Conservation (phyloP, 2,329 filamentous ascomycete genomes). For the Leptosphaerulina australis region DNA sequence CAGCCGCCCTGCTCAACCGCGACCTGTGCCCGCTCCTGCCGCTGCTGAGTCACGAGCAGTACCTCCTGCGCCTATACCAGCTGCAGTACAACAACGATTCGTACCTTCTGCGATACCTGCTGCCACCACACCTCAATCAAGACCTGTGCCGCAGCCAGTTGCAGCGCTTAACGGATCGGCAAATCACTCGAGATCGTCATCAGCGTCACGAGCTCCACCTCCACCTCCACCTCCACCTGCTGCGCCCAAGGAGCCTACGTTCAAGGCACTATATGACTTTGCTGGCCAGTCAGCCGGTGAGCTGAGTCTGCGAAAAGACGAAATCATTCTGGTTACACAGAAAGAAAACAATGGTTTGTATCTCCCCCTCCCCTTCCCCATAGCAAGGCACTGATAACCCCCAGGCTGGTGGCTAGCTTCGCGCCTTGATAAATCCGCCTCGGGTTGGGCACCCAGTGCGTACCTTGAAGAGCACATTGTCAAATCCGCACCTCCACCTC, state of each 20-base stretch:
- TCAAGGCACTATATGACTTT: slow-evolving; percentile 93
- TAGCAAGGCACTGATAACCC: slow-evolving; percentile 26
- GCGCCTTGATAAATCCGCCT: slow-evolving; percentile 68
- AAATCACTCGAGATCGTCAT: slow-evolving; percentile 49
- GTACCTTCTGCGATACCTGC: slow-evolving; percentile 34
- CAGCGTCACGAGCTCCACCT: slow-evolving; percentile 56
- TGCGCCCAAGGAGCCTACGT: slow-evolving; percentile 72
- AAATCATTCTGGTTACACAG: slow-evolving; percentile 86
- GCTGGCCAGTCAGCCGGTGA: slow-evolving; percentile 83
- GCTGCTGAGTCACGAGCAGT: slow-evolving; percentile 53
- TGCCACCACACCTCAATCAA: slow-evolving; percentile 42
- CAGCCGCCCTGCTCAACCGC: slow-evolving; percentile 53
- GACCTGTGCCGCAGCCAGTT: slow-evolving; percentile 62
- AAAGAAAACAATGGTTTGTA: slow-evolving; percentile 91
- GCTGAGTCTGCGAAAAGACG: slow-evolving; percentile 77
- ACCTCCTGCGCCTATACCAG: slow-evolving; percentile 57
- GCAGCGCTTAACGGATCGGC: slow-evolving; percentile 58
- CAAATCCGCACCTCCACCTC: slow-evolving; percentile 61
- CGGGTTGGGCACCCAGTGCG: slow-evolving; percentile 92
- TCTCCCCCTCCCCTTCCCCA: neutral
- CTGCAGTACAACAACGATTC: slow-evolving; percentile 51
- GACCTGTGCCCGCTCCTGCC: slow-evolving; percentile 40
- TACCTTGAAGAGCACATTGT: slow-evolving; percentile 84
- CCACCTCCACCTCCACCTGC: slow-evolving; percentile 69
- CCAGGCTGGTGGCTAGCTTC: slow-evolving; percentile 96